These are phyloP conservation scores for Helicostylum pulchrum DNA, from an alignment of 192 early-diverging fungal genomes.

Conservation along the genomic window DNA sequence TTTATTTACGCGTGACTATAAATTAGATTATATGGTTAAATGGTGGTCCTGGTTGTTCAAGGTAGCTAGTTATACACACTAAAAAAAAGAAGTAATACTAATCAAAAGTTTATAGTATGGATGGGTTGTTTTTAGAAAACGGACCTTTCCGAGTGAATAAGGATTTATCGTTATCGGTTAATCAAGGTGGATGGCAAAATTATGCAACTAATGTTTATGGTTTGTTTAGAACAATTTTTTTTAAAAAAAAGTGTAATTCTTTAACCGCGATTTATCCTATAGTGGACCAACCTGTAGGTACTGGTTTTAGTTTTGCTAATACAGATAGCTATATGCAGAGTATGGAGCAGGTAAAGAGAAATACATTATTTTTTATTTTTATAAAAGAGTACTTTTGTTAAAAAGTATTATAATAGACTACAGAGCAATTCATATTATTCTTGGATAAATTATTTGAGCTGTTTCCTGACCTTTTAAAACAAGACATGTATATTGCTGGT, in stretches of 20 bases:
- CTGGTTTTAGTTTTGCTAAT: constrained; percentile 55
- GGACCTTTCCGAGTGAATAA: constrained; percentile 51
- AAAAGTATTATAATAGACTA: constrained; percentile 29
- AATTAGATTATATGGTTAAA: constrained; percentile 61
- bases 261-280: background rate
- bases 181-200: constrained; percentile 53
- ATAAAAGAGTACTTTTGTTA: too few species aligned
- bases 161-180: constrained; percentile 38
- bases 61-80: constrained; percentile 9
- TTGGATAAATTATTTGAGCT: constrained; percentile 45
- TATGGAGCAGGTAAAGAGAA: constrained; percentile 56
- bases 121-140: constrained; percentile 62
- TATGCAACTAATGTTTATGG: constrained; percentile 59
- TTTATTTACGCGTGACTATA: background rate
- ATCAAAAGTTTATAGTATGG: constrained; percentile 43
- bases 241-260: background rate
- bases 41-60: constrained; percentile 48
- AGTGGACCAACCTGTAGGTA: constrained; percentile 67
- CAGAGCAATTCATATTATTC: constrained; percentile 44
- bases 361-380: too few species aligned
- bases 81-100: background rate
- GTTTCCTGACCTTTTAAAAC: constrained; percentile 44
- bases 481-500: constrained; percentile 54
- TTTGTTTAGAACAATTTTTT: constrained; percentile 14
- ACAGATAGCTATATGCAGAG: constrained; percentile 31